phyloP scores from a whole-genome alignment of 768 basidiomycete species.

The Boletus reticuloceps region DNA sequence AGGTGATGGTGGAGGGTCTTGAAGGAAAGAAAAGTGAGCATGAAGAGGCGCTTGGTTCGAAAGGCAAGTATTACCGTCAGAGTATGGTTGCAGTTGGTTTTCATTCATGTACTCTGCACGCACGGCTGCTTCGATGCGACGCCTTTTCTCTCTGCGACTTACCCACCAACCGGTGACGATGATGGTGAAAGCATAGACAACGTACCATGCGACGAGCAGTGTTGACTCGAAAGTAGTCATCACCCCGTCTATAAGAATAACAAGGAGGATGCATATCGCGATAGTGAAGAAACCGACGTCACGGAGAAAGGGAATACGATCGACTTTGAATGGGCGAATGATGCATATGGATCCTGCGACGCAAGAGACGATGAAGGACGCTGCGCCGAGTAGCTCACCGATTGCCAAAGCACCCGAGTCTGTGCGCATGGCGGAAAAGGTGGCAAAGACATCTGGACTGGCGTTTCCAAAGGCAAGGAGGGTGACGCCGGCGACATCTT shows the following conservation, averaged over 20 bases:
- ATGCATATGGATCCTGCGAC: conserved; percentile 98
- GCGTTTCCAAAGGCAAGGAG: conserved; percentile 98
- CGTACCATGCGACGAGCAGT: conserved; percentile 69
- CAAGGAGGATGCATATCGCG: conserved; percentile 72
- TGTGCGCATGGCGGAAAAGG: conserved; percentile 87
- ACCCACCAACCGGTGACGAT: conserved; percentile 78
- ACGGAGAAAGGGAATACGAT: conserved; percentile 77
- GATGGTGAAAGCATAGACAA: conserved; percentile 74
- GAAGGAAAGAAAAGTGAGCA: conserved; percentile 2
- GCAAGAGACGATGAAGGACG: conserved; percentile 92
- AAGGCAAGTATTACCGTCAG: conserved; percentile 45
- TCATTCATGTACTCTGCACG: conserved; percentile 59
- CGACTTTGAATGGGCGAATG: conserved; percentile 90
- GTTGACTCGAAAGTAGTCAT: conserved; percentile 72
- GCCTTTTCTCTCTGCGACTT: conserved; percentile 47
- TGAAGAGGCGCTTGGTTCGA: neutral
- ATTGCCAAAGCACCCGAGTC: conserved; percentile 87
- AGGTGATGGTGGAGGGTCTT: conserved; percentile 2
- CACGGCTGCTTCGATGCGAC: conserved; percentile 47
- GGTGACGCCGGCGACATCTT: conserved; percentile 94
- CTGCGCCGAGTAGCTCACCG: conserved; percentile 93
- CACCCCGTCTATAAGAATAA: conserved; percentile 72
- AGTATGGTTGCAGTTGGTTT: conserved; percentile 47
- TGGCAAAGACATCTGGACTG: conserved; percentile 94
- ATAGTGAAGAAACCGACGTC: conserved; percentile 92